phyloP scores from a whole-genome alignment of 352 stramenopile species.

The Globisporangium splendens region DNA sequence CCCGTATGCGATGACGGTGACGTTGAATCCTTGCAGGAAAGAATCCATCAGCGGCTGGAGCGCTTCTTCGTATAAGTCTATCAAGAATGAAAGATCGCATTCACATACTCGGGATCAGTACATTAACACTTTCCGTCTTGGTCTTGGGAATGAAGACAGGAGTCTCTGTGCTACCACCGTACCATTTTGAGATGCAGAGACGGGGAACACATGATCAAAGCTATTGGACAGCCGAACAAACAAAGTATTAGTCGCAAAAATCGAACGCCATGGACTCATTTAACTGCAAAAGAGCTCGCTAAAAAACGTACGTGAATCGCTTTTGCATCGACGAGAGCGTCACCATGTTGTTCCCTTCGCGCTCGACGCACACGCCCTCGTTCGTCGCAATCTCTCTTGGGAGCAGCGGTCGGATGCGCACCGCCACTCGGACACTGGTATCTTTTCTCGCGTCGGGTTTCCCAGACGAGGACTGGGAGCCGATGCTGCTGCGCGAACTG shows the following conservation, averaged over 20 bases:
- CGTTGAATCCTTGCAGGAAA: constrained; percentile 88
- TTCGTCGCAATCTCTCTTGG: constrained; percentile 68
- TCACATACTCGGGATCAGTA: background rate
- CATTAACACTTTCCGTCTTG: background rate
- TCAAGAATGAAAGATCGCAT: background rate
- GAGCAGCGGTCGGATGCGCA: constrained; percentile 75
- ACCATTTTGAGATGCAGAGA: constrained; percentile 47
- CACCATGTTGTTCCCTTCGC: constrained; percentile 28
- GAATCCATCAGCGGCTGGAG: constrained; percentile 76
- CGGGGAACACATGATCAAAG: constrained; percentile 81
- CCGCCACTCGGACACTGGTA: constrained; percentile 67
- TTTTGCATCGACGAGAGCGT: constrained; percentile 35
- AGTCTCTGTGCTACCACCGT: too few relatives aligned
- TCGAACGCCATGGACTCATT: background rate
- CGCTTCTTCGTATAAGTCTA: constrained; percentile 68
- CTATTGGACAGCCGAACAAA: constrained; percentile 20
- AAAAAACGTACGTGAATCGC: constrained; percentile 57
- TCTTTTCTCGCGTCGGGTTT: constrained; percentile 33
- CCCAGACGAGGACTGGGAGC: background rate
- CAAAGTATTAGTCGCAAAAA: background rate
- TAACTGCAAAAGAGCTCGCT: background rate
- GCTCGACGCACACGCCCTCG: constrained; percentile 40
- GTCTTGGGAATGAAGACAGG: too few relatives aligned
- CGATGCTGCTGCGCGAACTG: constrained; percentile 15
- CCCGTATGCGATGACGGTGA: constrained; percentile 84